Evolutionary conservation across 352 stramenopile species (phyloP).

Genomic region (Globisporangium paroecandrum): DNA sequence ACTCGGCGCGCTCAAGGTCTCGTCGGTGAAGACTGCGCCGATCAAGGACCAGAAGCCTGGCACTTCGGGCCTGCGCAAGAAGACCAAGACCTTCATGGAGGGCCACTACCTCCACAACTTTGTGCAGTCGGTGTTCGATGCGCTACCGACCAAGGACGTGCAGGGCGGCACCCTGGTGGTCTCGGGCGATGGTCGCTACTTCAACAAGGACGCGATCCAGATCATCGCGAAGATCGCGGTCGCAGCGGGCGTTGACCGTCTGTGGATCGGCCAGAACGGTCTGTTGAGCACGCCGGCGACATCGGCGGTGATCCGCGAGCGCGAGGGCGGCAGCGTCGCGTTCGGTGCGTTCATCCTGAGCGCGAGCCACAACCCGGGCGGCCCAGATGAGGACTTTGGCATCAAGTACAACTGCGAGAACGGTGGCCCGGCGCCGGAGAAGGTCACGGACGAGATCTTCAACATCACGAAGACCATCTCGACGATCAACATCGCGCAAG

Average conservation of each 20-base stretch:
- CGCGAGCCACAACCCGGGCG: conserved; percentile 98
- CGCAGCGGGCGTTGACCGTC: conserved; percentile 93
- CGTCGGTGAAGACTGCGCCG: conserved; percentile 83
- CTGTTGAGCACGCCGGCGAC: conserved; percentile 97
- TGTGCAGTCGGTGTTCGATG: conserved; percentile 96
- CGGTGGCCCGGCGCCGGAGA: conserved; percentile 95
- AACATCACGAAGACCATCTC: conserved; percentile 93
- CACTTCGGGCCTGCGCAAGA: conserved; percentile 98
- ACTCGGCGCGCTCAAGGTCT: conserved; percentile 87
- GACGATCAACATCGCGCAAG: conserved; percentile 89
- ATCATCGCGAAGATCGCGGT: conserved; percentile 96
- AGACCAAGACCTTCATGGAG: conserved; percentile 98
- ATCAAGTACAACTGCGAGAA: conserved; percentile 99
- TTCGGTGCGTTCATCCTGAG: conserved; percentile 97
- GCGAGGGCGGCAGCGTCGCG: conserved; percentile 90
- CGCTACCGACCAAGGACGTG: conserved; percentile 92
- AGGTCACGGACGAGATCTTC: conserved; percentile 97
- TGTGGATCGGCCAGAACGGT: conserved; percentile 95
- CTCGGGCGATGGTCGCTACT: conserved; percentile 93
- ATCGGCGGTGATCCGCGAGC: conserved; percentile 95
- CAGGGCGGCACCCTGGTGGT: conserved; percentile 95
- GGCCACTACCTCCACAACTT: conserved; percentile 99
- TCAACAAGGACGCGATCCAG: conserved; percentile 94
- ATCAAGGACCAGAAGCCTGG: conserved; percentile 96
- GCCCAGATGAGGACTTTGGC: conserved; percentile 97